Conservation (phyloP, 140 eudicot species). For the Oenanthe javanica region DNA sequence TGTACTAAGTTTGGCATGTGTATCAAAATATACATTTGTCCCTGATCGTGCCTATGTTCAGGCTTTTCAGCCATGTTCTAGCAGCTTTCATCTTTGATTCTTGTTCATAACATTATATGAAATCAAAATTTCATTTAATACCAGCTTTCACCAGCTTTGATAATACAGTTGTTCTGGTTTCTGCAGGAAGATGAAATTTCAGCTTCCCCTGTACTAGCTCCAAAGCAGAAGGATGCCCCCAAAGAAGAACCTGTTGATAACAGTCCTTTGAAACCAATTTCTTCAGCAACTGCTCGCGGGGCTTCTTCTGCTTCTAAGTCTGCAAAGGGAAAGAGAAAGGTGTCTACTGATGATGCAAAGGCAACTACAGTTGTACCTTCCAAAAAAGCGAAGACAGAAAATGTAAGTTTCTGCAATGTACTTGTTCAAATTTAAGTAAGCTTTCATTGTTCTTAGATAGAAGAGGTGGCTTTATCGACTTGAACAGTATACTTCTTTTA, state of each 20-base stretch:
- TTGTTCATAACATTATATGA: background rate
- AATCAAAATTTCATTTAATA: background rate
- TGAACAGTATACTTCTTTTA: background rate
- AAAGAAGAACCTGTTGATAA: conserved; percentile 81
- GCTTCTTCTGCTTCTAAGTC: conserved; percentile 63
- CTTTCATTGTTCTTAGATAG: background rate
- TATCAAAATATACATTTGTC: background rate
- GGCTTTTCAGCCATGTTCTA: background rate
- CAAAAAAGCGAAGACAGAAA: conserved; percentile 84
- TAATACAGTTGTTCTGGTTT: conserved; percentile 6
- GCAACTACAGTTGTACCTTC: conserved; percentile 41
- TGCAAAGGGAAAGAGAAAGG: conserved; percentile 80
- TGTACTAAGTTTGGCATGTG: background rate
- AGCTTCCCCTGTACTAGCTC: conserved; percentile 83
- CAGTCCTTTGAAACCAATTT: conserved; percentile 51
- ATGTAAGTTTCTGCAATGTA: conserved; percentile 22
- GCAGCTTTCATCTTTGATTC: background rate
- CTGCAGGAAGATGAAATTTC: conserved; percentile 61
- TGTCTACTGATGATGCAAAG: conserved; percentile 44
- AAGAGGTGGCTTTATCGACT: background rate
- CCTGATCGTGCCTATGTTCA: background rate
- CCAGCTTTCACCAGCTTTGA: background rate
- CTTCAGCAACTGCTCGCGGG: conserved; percentile 48
- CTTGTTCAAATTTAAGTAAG: background rate
- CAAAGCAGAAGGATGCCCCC: conserved; percentile 51